Base-by-base conservation (phyloP, 768 basidiomycete genomes). In the Pleurotus giganteus region DNA sequence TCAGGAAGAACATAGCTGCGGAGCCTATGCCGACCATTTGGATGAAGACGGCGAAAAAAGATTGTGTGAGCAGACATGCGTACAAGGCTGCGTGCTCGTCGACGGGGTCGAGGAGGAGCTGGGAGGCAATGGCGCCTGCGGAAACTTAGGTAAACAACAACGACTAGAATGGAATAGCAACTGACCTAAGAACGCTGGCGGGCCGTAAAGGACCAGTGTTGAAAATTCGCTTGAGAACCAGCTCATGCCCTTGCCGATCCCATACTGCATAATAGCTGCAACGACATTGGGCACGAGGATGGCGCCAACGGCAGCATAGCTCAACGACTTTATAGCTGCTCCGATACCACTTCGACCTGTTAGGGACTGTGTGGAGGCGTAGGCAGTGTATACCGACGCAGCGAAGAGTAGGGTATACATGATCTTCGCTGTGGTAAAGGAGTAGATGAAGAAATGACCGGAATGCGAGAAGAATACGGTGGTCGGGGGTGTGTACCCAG, bases 191-290 rank as follows among this genome's bases (percentile, higher is more conserved):
- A 92, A 63, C 0, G 85, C 83, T 2, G 90, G 79, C 12, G 91
- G 89, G 2, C 79, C 89, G 63, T 91, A 98, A 19, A 97, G 69
- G 19, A 78, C 63, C 7, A 95, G 58, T 1, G 81, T 77, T 9
- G 82, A 77, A 60, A 85, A 78, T 57, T 91, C 90, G 37, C 76
- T 80, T 13, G 80, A 75, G 69, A 91, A 97, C 94, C 94, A 98
- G 62, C 89, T 89, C 82, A 96, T 81, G 0, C 82, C 78, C 67
- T 82, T 87, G 6, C 81, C 77, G 19, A 93, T 66, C 0, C 83
- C 79, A 4, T 66, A 65, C 24, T 70, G 67, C 84, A 96, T 88
- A 11, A 91, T 55, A 1, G 83, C 63, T 0, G 95, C 96, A 0
- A 90, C 77, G 1, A 78, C 56, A 59, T 96, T 94, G 0, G 90